Percentiles rank a stretch among this genome's conserved stretches.
These are phyloP conservation scores for Coemansia sp. DNA, from an alignment of 192 early-diverging fungal genomes.

Conservation along the genomic window DNA sequence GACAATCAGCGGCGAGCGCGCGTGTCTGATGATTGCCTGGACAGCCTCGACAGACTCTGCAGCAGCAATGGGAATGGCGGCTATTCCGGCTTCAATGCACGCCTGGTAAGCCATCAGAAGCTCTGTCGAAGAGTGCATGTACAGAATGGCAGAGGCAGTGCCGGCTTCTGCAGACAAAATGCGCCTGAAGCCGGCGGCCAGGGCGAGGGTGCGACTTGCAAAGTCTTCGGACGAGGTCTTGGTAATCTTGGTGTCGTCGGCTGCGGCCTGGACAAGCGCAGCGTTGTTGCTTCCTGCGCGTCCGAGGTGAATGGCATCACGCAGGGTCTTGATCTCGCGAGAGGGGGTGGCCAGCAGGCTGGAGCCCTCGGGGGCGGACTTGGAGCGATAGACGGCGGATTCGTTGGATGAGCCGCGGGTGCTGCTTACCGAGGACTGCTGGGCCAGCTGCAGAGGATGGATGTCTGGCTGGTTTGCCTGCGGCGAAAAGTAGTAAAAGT, in stretches of 20 bases:
- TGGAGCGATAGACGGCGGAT: constrained; percentile 47
- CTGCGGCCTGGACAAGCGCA: not conserved
- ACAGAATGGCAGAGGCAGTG: constrained; percentile 12
- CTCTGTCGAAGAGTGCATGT: constrained; percentile 29
- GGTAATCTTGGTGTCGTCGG: constrained; percentile 11
- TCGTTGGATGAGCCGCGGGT: constrained; percentile 36
- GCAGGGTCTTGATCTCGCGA: constrained; percentile 15
- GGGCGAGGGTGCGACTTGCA: constrained; percentile 12
- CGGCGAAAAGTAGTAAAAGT: constrained; percentile 51
- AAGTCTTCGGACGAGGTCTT: constrained; percentile 14
- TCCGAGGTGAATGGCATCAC: constrained; percentile 28
- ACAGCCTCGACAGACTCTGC: constrained; percentile 11
- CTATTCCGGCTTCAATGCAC: constrained; percentile 40
- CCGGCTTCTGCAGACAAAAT: not conserved
- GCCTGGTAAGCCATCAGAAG: constrained; percentile 44
- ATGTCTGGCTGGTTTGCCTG: constrained; percentile 53
- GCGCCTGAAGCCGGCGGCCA: constrained; percentile 26
- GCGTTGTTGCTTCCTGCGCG: constrained; percentile 2
- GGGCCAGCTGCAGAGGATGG: constrained; percentile 49
- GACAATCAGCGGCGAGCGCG: constrained; percentile 25
- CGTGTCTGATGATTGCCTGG: constrained; percentile 22
- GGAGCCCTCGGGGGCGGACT: constrained; percentile 33
- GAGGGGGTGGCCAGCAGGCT: constrained; percentile 20
- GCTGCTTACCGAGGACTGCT: constrained; percentile 40
- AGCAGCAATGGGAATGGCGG: constrained; percentile 30